Conservation (phyloP, 2,329 filamentous ascomycete genomes). For the Talaromyces sp. region DNA sequence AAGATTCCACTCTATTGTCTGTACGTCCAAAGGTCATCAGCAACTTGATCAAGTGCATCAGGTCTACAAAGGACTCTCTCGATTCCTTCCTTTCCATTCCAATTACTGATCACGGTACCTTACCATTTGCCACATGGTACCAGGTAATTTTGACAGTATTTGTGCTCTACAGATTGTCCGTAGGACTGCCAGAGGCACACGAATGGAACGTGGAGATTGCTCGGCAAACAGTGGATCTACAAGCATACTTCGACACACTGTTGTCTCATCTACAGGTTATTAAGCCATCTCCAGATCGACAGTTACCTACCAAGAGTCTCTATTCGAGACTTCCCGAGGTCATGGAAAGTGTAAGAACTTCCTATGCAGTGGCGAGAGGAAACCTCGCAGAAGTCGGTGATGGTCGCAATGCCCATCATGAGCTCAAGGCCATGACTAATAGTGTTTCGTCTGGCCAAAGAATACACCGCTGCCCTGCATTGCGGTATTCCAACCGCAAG, state of each 20-base stretch:
- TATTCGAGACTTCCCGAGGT: conserved; percentile 20
- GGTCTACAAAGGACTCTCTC: conserved; percentile 17
- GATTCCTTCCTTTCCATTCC: conserved; percentile 17
- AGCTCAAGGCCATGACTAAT: neutral
- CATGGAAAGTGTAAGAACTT: conserved; percentile 20
- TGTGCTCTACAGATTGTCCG: conserved; percentile 20
- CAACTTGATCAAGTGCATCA: conserved; percentile 19
- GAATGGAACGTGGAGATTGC: conserved; percentile 20
- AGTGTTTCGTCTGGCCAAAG: conserved; percentile 11
- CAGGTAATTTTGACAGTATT: conserved; percentile 20
- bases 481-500: conserved; percentile 18
- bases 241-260: conserved; percentile 17
- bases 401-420: neutral
- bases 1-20: conserved; percentile 17
- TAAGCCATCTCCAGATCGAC: conserved; percentile 14
- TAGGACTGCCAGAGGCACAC: conserved; percentile 16
- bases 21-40: conserved; percentile 17
- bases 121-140: conserved; percentile 20
- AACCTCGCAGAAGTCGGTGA: conserved; percentile 7
- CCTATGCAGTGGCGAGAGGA: conserved; percentile 19
- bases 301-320: conserved; percentile 20
- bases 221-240: conserved; percentile 19
- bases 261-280: conserved; percentile 15
- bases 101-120: conserved; percentile 10
- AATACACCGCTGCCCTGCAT: conserved; percentile 20